Conservation (phyloP, 495 filamentous ascomycete species). For the Aspergillus conjunctus region DNA sequence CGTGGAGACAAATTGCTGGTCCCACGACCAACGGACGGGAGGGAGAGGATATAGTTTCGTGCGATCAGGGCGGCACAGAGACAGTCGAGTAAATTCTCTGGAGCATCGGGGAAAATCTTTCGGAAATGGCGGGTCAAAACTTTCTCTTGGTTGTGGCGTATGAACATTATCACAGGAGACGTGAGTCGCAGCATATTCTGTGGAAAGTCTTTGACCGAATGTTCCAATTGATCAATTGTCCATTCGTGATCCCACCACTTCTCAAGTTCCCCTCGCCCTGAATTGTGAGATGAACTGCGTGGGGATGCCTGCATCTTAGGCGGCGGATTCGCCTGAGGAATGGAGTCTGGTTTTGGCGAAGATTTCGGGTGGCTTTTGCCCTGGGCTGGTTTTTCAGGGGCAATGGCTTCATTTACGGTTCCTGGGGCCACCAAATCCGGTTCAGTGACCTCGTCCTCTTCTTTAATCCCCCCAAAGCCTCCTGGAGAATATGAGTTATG, state of each 20-base stretch:
- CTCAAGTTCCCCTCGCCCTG: conserved; percentile 37
- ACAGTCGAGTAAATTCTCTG: conserved; percentile 58
- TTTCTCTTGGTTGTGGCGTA: conserved; percentile 45
- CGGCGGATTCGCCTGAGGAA: conserved; percentile 21
- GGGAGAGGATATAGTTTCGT: conserved; percentile 59
- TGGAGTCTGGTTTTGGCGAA: conserved; percentile 30
- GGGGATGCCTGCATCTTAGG: conserved; percentile 30
- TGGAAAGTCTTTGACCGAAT: conserved; percentile 46
- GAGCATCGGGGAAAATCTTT: conserved; percentile 58
- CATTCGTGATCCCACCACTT: conserved; percentile 50
- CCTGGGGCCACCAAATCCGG: conserved; percentile 37
- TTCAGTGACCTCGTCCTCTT: conserved; percentile 36
- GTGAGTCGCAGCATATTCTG: conserved; percentile 47
- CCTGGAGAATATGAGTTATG: conserved; percentile 35
- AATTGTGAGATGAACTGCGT: conserved; percentile 28
- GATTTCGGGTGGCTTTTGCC: conserved; percentile 24
- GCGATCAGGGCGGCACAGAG: conserved; percentile 67
- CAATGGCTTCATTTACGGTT: conserved; percentile 33
- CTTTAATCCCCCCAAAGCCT: conserved; percentile 31
- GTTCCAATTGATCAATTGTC: conserved; percentile 49
- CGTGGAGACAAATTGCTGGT: conserved; percentile 25
- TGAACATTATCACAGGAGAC: conserved; percentile 48
- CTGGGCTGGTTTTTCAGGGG: conserved; percentile 30
- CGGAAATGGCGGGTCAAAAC: conserved; percentile 49
- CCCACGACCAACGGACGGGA: conserved; percentile 33